These are phyloP conservation scores for Nicotiana tomentosiformis DNA, from an alignment of 257 asterid genomes.

Conservation along the genomic window DNA sequence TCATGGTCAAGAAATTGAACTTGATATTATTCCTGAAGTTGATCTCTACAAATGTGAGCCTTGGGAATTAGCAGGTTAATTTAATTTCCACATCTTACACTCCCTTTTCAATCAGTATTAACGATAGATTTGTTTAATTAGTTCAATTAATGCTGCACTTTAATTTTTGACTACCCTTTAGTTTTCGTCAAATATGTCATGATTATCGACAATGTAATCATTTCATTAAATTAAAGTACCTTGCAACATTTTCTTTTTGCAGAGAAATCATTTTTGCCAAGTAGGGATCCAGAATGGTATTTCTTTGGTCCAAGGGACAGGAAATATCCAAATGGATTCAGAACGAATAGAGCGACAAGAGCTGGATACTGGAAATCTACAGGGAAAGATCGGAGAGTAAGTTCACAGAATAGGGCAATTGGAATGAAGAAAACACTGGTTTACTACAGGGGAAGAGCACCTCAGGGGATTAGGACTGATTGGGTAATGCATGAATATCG, in stretches of 20 bases:
- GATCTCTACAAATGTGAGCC: conserved; percentile 99
- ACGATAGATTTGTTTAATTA: no score
- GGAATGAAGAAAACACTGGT: conserved; percentile 97
- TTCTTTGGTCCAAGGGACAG: conserved; percentile 96
- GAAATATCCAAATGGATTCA: conserved; percentile 88
- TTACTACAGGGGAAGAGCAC: conserved; percentile 88
- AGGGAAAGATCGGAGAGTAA: conserved; percentile 80
- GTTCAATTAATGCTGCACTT: not conserved
- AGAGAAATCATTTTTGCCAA: conserved; percentile 90
- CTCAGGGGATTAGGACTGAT: conserved; percentile 85
- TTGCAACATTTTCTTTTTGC: not conserved
- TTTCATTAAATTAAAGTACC: not conserved
- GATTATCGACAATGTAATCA: not conserved
- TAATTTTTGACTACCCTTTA: not conserved
- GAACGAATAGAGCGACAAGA: conserved; percentile 85
- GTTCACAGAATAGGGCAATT: conserved; percentile 60
- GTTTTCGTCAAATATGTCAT: not conserved
- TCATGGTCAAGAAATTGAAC: conserved; percentile 82
- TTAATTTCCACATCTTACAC: not conserved
- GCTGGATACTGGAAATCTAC: conserved; percentile 98
- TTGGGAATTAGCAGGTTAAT: conserved; percentile 84
- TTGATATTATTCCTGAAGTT: conserved; percentile 87
- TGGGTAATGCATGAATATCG: conserved; percentile 99
- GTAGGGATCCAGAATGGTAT: conserved; percentile 98
- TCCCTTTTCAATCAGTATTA: not conserved